Base-by-base conservation (phyloP, 192 early-diverging fungal species). In the Entophlyctis luteolus region DNA sequence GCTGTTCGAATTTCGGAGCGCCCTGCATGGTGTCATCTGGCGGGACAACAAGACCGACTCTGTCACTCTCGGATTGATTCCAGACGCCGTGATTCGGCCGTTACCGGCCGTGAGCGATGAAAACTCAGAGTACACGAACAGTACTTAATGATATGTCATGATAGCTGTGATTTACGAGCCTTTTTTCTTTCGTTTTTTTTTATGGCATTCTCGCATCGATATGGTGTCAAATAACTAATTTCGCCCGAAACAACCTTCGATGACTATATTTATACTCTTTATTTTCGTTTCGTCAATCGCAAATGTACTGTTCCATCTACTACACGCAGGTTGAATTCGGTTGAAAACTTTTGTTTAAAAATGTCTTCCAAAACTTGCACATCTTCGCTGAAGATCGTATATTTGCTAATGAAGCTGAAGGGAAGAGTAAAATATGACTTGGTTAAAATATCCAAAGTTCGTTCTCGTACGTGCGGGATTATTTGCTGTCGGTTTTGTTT, bases 231-330 rank as follows among this genome's bases (percentile, higher is more conserved):
- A 28, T 52, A 52, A 52, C 28, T 20, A 20, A 16, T 6, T 20
- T 20, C 22, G 10, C 49, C 49, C 5, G 29, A 10, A 52, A 16
- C 20, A 52, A 52, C 49, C 20, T 6, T 6, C 0, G 5, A 6
- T 28, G 5, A 16, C 10, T 52, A 28, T 28, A 52, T 16, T 6
- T 27, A 16, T 0, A 52, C 22, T 16, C 49, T 27, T 52, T 52
- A 20, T 16, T 45, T 45, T n/a, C 20, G 20, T 45, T 45, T 12
- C 42, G 14, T 56, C 33, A 56, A 10, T 56, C 55, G 20, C 8
- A 56, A 56, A 56, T 56, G 55, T 29, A 56, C 55, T n/a, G 31
- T 56, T 56, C 33, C 55, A 34, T 56, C 35, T 32, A 33, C 20
- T 14, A 56, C 55, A 33, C 27, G 55, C 29, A 33, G 55, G 35